Percentiles rank a stretch among this genome's conserved stretches.
Evolutionary conservation across 805 yeast genomes (phyloP).

Genomic region (Starmerella stellata): DNA sequence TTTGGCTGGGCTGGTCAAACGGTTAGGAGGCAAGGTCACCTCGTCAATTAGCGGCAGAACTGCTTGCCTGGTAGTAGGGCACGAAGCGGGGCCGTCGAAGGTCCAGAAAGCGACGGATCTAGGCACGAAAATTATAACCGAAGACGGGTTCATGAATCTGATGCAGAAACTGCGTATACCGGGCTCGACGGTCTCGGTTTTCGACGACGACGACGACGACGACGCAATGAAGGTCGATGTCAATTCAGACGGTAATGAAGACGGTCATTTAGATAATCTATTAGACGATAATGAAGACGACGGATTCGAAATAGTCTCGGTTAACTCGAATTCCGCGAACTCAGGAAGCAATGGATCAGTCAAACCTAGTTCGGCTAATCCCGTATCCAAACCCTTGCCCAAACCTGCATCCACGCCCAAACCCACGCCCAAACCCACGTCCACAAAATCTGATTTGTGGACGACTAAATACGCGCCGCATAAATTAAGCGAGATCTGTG

Average conservation of each 20-base stretch:
- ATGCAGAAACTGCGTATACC: constrained; percentile 68
- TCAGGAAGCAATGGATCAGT: too few species aligned
- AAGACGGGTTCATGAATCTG: constrained; percentile 66
- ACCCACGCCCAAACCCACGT: not conserved
- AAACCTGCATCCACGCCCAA: not conserved
- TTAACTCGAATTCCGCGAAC: not conserved
- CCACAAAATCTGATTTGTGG: constrained; percentile 36
- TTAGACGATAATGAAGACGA: not conserved
- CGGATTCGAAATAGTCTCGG: too few species aligned
- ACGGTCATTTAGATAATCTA: too few species aligned
- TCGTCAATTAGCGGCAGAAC: constrained; percentile 74
- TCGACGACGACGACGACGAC: constrained; percentile 54
- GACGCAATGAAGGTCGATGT: constrained; percentile 26
- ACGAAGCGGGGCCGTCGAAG: constrained; percentile 94
- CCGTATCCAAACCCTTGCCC: not conserved
- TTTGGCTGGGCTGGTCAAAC: constrained; percentile 58
- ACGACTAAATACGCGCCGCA: constrained; percentile 85
- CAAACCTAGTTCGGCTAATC: not conserved
- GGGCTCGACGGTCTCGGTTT: constrained; percentile 46
- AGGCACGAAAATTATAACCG: constrained; percentile 64
- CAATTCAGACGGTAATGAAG: not conserved
- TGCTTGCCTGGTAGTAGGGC: constrained; percentile 75
- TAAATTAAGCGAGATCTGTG: constrained; percentile 60
- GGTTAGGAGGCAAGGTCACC: constrained; percentile 77
- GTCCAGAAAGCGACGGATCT: constrained; percentile 57